These are phyloP conservation scores for barley (Hordeum vulgare) DNA, from an alignment of 176 grass and related monocot genomes.

Conservation along the genomic window DNA sequence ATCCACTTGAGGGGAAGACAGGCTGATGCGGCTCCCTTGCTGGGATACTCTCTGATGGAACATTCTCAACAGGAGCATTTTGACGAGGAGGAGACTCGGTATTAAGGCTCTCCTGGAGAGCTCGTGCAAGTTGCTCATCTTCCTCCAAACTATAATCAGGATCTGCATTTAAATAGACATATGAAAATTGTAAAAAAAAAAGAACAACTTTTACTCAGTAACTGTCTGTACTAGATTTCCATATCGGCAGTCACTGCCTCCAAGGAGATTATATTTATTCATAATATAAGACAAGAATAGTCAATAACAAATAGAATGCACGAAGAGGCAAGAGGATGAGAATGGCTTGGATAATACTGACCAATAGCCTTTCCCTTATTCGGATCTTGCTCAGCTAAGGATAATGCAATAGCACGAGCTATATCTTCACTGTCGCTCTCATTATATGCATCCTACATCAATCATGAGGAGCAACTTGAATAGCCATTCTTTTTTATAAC, in stretches of 20 bases:
- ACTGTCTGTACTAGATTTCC: neutral
- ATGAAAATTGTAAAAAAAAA: neutral
- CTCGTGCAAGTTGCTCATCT: slow-evolving; percentile 90
- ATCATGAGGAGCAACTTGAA: neutral
- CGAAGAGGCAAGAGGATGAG: neutral
- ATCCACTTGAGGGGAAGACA: slow-evolving; percentile 37
- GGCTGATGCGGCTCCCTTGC: neutral
- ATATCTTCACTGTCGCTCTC: slow-evolving; percentile 72
- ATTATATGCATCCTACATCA: slow-evolving; percentile 34
- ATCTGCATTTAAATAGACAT: slow-evolving; percentile 34
- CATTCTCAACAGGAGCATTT: slow-evolving; percentile 30
- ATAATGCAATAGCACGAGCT: slow-evolving; percentile 85
- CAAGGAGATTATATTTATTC: neutral
- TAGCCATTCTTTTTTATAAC: neutral
- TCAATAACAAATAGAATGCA: slow-evolving; percentile 7
- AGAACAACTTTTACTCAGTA: neutral
- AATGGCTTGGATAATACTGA: slow-evolving; percentile 33
- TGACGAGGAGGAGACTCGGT: slow-evolving; percentile 48
- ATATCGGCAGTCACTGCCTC: slow-evolving; percentile 3
- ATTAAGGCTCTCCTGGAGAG: slow-evolving; percentile 87
- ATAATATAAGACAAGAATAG: neutral
- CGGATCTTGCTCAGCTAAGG: slow-evolving; percentile 64
- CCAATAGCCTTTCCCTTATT: slow-evolving; percentile 68
- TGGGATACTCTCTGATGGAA: slow-evolving; percentile 25
- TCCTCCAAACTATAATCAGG: slow-evolving; percentile 56